These are phyloP conservation scores for Fusarium piperis DNA, from an alignment of 2,329 filamentous ascomycete genomes.

Conservation along the genomic window DNA sequence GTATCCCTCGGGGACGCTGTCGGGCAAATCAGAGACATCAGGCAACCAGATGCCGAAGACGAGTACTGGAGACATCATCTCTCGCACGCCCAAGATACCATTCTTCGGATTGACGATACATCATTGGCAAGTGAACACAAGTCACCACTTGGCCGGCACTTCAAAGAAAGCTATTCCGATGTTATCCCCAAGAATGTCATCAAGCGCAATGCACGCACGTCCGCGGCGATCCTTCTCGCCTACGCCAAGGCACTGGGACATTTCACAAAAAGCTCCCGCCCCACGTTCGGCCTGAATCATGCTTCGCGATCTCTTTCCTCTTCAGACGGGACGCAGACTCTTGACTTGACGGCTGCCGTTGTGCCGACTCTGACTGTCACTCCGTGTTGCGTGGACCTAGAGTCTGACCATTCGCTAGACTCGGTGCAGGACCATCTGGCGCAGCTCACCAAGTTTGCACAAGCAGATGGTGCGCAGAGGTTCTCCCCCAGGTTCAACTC, in stretches of 20 bases:
- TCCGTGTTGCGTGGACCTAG: not conserved
- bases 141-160: not conserved
- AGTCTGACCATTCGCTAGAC: not conserved
- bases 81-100: not conserved
- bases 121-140: accelerated
- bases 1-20: not conserved
- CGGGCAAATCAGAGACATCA: not conserved
- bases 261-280: not conserved
- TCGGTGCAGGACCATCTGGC: constrained; percentile 11
- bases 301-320: constrained; percentile 16
- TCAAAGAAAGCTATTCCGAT: constrained; percentile 8
- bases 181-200: not conserved
- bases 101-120: not conserved
- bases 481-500: constrained; percentile 5
- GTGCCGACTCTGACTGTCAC: constrained; percentile 10
- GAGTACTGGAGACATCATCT: constrained; percentile 9
- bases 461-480: not conserved
- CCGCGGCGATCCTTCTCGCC: not conserved
- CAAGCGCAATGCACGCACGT: not conserved
- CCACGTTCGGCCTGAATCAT: constrained; percentile 18
- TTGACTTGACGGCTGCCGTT: constrained; percentile 4
- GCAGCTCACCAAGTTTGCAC: constrained; percentile 2
- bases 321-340: not conserved
- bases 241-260: constrained; percentile 1
- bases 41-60: not conserved